Conservation (phyloP, 208 protist species). For the Trichomonas tenax region DNA sequence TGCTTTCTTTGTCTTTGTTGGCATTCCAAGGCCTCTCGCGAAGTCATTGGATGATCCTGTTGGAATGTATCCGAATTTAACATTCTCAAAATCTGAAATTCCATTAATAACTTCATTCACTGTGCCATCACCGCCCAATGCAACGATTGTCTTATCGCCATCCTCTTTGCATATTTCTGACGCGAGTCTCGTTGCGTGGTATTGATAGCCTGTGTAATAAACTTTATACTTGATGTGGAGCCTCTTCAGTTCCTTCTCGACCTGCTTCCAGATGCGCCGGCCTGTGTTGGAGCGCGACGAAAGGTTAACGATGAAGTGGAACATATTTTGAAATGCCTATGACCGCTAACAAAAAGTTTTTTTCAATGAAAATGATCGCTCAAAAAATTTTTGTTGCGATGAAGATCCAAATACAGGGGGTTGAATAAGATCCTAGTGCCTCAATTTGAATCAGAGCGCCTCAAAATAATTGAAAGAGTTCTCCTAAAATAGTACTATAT, state of each 20-base stretch:
- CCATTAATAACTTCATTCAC: background rate
- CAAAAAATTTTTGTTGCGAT: too few relatives aligned
- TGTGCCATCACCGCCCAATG: background rate
- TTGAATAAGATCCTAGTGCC: too few relatives aligned
- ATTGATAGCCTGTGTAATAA: background rate
- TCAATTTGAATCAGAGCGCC: too few relatives aligned
- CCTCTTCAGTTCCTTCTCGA: background rate
- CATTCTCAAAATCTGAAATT: background rate
- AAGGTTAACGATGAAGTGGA: background rate
- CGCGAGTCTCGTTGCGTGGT: background rate
- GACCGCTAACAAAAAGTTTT: too few relatives aligned
- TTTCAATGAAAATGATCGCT: too few relatives aligned
- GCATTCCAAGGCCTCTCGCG: background rate
- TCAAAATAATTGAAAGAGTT: too few relatives aligned
- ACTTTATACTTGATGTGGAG: background rate
- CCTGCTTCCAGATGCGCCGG: background rate
- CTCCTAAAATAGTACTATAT: too few relatives aligned
- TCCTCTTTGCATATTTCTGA: background rate
- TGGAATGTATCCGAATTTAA: background rate
- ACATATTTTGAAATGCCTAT: too few relatives aligned
- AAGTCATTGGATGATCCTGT: background rate
- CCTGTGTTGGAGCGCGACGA: too few relatives aligned
- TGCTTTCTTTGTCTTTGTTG: background rate
- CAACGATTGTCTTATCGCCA: background rate
- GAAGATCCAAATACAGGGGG: too few relatives aligned